These are phyloP conservation scores for Monilinia fructigena DNA, from an alignment of 2,329 filamentous ascomycete genomes.

Conservation along the genomic window DNA sequence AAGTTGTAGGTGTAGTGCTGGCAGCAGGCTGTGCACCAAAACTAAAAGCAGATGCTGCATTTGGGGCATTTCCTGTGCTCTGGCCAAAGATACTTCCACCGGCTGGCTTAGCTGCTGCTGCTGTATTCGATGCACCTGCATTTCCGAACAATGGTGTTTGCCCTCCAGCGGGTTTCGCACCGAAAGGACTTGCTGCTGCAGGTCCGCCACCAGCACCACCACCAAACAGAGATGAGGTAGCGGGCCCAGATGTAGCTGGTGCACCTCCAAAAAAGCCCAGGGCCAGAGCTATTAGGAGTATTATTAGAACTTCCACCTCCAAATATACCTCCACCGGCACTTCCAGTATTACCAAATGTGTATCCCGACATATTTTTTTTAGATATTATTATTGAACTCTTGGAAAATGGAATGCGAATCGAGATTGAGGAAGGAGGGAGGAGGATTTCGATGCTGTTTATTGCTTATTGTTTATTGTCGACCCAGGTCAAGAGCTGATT, in stretches of 20 bases:
- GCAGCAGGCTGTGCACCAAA: slow-evolving; percentile 19
- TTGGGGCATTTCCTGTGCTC: slow-evolving; percentile 36
- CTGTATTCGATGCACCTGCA: slow-evolving; percentile 8
- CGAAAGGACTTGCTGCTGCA: slow-evolving; percentile 5
- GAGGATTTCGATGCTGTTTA: slow-evolving; percentile 15
- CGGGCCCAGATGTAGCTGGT: slow-evolving; percentile 27
- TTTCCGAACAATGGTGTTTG: slow-evolving; percentile 15
- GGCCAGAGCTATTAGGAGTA: slow-evolving; percentile 21
- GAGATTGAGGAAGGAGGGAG: background rate
- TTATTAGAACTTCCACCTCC: slow-evolving; percentile 18
- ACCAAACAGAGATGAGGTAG: slow-evolving; percentile 30
- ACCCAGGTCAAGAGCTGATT: slow-evolving; percentile 13
- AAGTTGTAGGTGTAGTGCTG: slow-evolving; percentile 17
- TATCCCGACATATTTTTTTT: slow-evolving; percentile 40
- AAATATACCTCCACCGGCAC: slow-evolving; percentile 21
- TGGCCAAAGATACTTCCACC: slow-evolving; percentile 34
- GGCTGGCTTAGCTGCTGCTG: slow-evolving; percentile 23
- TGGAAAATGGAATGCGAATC: slow-evolving; percentile 9
- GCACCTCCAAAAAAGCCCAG: slow-evolving; percentile 20
- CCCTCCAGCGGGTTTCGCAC: slow-evolving; percentile 11
- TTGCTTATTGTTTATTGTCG: background rate
- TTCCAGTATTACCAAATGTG: slow-evolving; percentile 38
- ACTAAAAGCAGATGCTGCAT: slow-evolving; percentile 26
- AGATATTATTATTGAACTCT: slow-evolving; percentile 13
- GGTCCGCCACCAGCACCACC: slow-evolving; percentile 17